Conservation (phyloP, 345 rosid genomes). For the Eutrema japonicum region DNA sequence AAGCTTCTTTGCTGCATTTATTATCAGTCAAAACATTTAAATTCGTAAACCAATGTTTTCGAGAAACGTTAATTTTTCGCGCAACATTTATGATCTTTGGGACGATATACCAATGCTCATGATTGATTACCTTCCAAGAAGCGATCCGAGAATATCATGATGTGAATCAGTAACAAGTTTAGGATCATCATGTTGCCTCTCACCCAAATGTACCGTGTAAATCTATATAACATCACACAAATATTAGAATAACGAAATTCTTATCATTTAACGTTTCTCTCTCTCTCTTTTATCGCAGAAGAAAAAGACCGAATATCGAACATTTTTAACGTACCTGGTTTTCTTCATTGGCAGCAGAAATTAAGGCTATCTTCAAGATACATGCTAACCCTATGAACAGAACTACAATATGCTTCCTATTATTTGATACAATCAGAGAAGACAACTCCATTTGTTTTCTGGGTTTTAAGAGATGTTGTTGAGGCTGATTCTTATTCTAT, state of each 20-base stretch:
- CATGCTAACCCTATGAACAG: constrained; percentile 32
- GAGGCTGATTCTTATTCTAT: constrained; percentile 35
- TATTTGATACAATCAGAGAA: constrained; percentile 34
- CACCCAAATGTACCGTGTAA: constrained; percentile 68
- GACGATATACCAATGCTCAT: constrained; percentile 7
- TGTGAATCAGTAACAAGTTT: constrained; percentile 54
- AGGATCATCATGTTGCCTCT: constrained; percentile 55
- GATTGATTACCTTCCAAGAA: constrained; percentile 63
- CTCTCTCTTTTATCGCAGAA: neutral
- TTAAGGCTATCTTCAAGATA: constrained; percentile 18
- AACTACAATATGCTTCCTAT: constrained; percentile 37
- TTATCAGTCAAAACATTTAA: constrained; percentile 19
- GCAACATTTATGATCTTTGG: neutral
- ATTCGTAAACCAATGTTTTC: constrained; percentile 1
- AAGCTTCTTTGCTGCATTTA: constrained; percentile 57
- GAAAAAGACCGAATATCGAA: neutral
- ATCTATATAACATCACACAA: constrained; percentile 45
- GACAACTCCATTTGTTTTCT: constrained; percentile 30
- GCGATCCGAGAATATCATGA: constrained; percentile 63
- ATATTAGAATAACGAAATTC: neutral
- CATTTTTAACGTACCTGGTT: constrained; percentile 22
- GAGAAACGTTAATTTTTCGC: too few relatives aligned
- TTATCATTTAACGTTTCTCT: neutral
- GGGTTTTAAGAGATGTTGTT: constrained; percentile 21
- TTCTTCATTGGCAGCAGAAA: constrained; percentile 27